Evolutionary conservation across 805 yeast genomes (phyloP).

Genomic region (Kregervanrija fluxuum): DNA sequence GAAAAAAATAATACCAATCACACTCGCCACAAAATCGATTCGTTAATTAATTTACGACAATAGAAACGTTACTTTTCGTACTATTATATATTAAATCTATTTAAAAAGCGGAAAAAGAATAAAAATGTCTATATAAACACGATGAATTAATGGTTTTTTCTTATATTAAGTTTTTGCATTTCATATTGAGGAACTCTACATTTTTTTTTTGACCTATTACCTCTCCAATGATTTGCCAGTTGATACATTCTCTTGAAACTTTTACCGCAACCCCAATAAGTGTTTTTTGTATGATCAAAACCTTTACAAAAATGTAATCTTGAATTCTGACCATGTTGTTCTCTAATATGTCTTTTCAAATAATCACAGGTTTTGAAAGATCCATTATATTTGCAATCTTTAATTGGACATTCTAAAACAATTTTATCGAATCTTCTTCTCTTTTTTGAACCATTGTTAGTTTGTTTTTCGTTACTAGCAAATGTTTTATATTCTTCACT

Average conservation of each 20-base stretch:
- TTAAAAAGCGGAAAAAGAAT: too few species aligned
- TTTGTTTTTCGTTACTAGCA: not conserved
- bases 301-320: not conserved
- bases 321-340: constrained; percentile 1
- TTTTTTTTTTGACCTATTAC: not conserved
- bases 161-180: too few species aligned
- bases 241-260: constrained; percentile 3
- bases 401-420: constrained; percentile 3
- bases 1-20: too few species aligned
- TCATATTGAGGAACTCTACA: not conserved
- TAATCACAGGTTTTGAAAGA: constrained; percentile 1
- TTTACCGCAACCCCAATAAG: constrained; percentile 1
- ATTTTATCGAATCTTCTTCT: constrained; percentile 3
- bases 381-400: constrained; percentile 1
- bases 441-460: not conserved
- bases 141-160: too few species aligned
- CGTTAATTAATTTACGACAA: too few species aligned
- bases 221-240: constrained; percentile 2
- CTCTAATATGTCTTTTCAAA: constrained; percentile 1
- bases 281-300: not conserved
- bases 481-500: too few species aligned
- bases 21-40: too few species aligned
- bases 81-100: too few species aligned
- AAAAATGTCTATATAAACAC: too few species aligned
- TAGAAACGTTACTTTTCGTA: too few species aligned